Conservation (phyloP, 495 filamentous ascomycete genomes). For the Talaromyces adpressus region DNA sequence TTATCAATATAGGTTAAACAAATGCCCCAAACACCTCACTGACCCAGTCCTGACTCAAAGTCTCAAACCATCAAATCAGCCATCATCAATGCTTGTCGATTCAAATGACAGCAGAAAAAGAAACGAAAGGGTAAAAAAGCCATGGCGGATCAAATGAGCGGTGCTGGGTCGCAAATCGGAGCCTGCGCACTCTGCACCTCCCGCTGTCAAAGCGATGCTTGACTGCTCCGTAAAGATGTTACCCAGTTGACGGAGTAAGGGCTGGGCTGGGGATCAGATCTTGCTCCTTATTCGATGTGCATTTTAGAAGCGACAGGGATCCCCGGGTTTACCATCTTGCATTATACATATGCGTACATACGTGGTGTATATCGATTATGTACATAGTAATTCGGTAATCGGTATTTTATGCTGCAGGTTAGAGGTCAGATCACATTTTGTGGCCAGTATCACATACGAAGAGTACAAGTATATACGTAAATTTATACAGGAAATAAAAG, state of each 20-base stretch:
- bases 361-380: not conserved
- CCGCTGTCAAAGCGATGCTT: not conserved
- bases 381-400: not conserved
- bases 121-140: not conserved
- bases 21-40: not conserved
- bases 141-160: not conserved
- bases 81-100: not conserved
- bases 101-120: not conserved
- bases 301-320: not conserved
- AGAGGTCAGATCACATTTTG: not conserved
- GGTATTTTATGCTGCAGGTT: not conserved
- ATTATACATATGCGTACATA: not conserved
- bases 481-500: not conserved
- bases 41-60: not conserved
- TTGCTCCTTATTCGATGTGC: not conserved
- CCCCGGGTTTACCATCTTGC: not conserved
- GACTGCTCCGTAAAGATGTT: not conserved
- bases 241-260: too few relatives aligned
- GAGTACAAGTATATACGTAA: not conserved
- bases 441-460: not conserved
- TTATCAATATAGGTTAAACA: not conserved
- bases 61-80: not conserved
- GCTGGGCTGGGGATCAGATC: not conserved
- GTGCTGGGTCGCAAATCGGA: not conserved
- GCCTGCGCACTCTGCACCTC: not conserved